Base-by-base conservation (phyloP, 2,329 filamentous ascomycete species). In the Aureobasidium zeae region DNA sequence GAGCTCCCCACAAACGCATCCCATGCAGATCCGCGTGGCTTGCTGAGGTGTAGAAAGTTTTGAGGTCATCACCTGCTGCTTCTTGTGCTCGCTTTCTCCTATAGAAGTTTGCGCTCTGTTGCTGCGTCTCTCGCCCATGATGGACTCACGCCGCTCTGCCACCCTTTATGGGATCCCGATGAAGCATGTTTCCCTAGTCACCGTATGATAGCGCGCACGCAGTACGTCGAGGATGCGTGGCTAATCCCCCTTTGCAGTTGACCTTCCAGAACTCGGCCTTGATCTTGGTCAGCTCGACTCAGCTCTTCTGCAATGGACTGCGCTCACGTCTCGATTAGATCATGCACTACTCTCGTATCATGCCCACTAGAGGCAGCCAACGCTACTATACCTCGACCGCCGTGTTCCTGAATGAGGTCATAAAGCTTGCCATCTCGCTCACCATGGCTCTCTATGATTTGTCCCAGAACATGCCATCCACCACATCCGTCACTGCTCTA, bases 381-480 rank as follows among this genome's bases (percentile, higher is more conserved):
- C 81, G 88, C 60, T 96, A 95, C 64, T 86, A 91, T 55, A 81
- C 89, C 28, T 95, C 88, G 30, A 96, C 91, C 8, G 88, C 89
- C 31, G 86, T 98, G 44, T 86, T 96, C 60, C 72, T 96, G 50
- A 91, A 88, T 63, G 91, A 98, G 65, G 74, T 94, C 34, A 75
- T 95, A 55, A 96, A 96, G 65, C 74, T 96, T 24, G 76, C 80
- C 26, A 78, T 96, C 44, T 93, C 85, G 53, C 69, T 95, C 30
- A 86, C 84, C 5, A 81, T 95, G 61, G 83, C 86, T 33, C 74
- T 95, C 37, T 86, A 93, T 69, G 88, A 95, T 53, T 81, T 86
- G 42, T 89, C 87, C 13, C 74, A 77, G 54, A 83, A 77, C 7
- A 71, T 86, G 7, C 82, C 86, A 5, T 78, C 86, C 6, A 83